A percentile compares a stretch with the other conserved stretches of the same genome.
Conservation (phyloP, 1,139 yeast species). For the Yamadazyma blattariae region DNA sequence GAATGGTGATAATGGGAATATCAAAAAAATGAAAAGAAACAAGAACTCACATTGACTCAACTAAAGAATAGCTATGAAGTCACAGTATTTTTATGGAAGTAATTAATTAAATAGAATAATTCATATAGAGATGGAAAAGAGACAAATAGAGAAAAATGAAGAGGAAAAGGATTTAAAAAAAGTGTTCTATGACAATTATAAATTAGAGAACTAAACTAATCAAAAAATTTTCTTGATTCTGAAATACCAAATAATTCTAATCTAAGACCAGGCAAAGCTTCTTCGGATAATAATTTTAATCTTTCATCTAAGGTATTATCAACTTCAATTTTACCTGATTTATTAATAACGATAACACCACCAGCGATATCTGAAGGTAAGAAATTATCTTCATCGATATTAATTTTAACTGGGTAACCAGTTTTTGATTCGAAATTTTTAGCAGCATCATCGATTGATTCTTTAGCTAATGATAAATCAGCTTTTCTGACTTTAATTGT, state of each 20-base stretch:
- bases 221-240: conserved; percentile 83
- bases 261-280: conserved; percentile 90
- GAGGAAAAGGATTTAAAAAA: no score
- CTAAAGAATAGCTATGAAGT: no score
- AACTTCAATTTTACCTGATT: conserved; percentile 80
- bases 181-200: not conserved
- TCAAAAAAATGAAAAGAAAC: no score
- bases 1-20: no score
- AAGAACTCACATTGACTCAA: no score
- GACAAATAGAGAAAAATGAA: no score
- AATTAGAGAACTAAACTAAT: conserved; percentile 33
- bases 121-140: no score
- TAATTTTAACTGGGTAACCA: conserved; percentile 45
- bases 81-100: no score
- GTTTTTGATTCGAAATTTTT: conserved; percentile 61
- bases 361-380: conserved; percentile 72
- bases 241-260: conserved; percentile 89
- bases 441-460: conserved; percentile 61
- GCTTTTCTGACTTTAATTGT: conserved; percentile 64
- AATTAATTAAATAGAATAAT: no score
- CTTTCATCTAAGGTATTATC: conserved; percentile 95
- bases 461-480: conserved; percentile 64
- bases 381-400: conserved; percentile 54
- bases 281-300: conserved; percentile 74
- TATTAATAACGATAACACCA: conserved; percentile 74